Evolutionary conservation across 176 grass and related monocot genomes (phyloP).

Genomic region (Pontederia paniculata): DNA sequence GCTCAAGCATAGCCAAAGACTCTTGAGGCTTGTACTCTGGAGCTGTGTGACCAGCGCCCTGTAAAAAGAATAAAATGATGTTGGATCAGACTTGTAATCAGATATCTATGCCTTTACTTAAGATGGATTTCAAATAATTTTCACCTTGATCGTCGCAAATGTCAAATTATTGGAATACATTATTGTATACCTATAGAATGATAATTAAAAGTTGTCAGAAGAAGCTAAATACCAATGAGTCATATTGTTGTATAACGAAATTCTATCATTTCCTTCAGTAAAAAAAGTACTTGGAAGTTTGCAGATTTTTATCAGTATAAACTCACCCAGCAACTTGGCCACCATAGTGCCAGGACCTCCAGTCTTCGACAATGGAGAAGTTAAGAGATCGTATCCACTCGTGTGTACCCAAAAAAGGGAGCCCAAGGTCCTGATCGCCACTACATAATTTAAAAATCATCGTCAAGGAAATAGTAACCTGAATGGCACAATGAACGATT

Average conservation of each 20-base stretch:
- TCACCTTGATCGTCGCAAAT: slow-evolving; percentile 42
- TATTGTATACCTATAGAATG: slow-evolving; percentile 19
- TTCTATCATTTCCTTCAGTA: not conserved
- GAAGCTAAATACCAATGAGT: not conserved
- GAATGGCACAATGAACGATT: not conserved
- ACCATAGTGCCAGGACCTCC: slow-evolving; percentile 42
- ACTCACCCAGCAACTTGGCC: slow-evolving; percentile 34
- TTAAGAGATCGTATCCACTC: slow-evolving; percentile 42
- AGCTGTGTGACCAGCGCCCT: slow-evolving; percentile 36
- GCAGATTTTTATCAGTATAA: not conserved
- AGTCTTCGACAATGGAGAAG: slow-evolving; percentile 27
- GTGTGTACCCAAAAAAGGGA: slow-evolving; percentile 35
- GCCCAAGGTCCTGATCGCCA: slow-evolving; percentile 25
- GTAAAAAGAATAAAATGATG: not conserved
- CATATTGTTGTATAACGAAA: not conserved
- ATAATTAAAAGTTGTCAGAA: not conserved
- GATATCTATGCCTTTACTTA: not conserved
- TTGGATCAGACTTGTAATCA: not conserved
- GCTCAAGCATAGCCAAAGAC: slow-evolving; percentile 21
- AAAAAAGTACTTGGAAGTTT: not conserved
- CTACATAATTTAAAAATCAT: slow-evolving; percentile 1
- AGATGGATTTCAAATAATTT: not conserved
- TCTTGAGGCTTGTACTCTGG: slow-evolving; percentile 32
- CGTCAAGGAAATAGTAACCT: not conserved
- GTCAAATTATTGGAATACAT: slow-evolving; percentile 31